phyloP scores from a whole-genome alignment of 2,329 filamentous ascomycete species.

The Grosmannia penicillata region DNA sequence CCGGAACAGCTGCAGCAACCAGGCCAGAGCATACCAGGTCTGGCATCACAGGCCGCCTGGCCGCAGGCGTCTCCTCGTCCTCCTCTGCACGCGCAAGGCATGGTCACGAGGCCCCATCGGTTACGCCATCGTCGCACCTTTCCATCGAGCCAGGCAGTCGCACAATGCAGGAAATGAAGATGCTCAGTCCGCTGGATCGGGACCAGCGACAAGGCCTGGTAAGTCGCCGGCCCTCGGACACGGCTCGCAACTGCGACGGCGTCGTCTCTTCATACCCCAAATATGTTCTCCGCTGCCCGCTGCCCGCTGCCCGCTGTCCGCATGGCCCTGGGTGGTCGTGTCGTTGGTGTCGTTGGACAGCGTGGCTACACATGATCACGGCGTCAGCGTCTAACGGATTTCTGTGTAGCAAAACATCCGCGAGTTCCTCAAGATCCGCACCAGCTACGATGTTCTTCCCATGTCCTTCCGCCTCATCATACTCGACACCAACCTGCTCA shows the following conservation, averaged over 20 bases:
- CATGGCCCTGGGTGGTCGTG: not conserved
- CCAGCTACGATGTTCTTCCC: constrained; percentile 93
- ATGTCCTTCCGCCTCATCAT: constrained; percentile 92
- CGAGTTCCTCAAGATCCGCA: constrained; percentile 90
- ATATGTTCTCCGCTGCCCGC: not conserved
- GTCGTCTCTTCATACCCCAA: not conserved
- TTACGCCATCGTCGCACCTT: constrained; percentile 46
- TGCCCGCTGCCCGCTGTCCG: not conserved
- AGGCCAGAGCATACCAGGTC: not conserved
- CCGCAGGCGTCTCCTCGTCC: constrained; percentile 9
- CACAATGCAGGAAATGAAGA: constrained; percentile 25
- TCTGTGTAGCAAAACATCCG: constrained; percentile 26
- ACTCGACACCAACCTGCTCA: constrained; percentile 85
- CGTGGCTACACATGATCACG: not conserved
- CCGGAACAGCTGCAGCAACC: not conserved
- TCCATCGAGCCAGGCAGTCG: constrained; percentile 24
- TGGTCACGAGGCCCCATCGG: constrained; percentile 39
- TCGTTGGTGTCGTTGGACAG: not conserved
- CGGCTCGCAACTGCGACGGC: not conserved
- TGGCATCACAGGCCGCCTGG: not conserved
- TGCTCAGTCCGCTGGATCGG: constrained; percentile 49
- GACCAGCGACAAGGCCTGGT: constrained; percentile 70
- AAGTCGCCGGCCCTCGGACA: constrained; percentile 25
- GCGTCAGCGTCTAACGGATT: not conserved
- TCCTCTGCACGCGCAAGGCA: constrained; percentile 13